Evolutionary conservation across 352 stramenopile species (phyloP).

Genomic region (Pythium aquatile): DNA sequence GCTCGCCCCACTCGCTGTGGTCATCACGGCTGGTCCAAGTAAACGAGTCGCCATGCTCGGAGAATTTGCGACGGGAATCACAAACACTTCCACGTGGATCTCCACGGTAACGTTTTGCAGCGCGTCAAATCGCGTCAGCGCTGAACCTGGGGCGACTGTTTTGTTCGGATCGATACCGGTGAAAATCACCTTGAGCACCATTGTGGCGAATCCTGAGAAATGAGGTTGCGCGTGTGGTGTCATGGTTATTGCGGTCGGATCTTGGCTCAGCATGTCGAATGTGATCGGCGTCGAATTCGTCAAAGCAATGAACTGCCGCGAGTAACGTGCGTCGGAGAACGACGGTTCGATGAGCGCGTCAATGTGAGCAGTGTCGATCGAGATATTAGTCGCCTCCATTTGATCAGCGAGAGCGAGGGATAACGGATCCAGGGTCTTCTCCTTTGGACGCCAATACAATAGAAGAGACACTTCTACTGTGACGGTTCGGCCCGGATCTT

Average conservation of each 20-base stretch:
- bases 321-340: slow-evolving; percentile 17
- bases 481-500: background rate
- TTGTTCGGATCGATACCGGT: slow-evolving; percentile 7
- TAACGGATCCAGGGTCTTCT: slow-evolving; percentile 9
- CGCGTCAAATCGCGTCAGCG: slow-evolving; percentile 6
- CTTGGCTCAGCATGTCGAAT: slow-evolving; percentile 10
- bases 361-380: background rate
- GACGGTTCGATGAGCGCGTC: slow-evolving; percentile 7
- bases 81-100: slow-evolving; percentile 14
- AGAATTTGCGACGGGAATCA: slow-evolving; percentile 17
- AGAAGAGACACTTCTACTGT: slow-evolving; percentile 9
- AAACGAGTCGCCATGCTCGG: background rate
- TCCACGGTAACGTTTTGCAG: slow-evolving; percentile 20
- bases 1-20: background rate
- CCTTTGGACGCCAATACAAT: slow-evolving; percentile 24
- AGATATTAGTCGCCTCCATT: slow-evolving; percentile 13
- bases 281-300: slow-evolving; percentile 25
- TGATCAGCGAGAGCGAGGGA: slow-evolving; percentile 7
- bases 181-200: slow-evolving; percentile 29
- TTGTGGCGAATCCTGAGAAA: slow-evolving; percentile 31
- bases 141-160: background rate
- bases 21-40: background rate
- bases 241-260: background rate
- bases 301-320: slow-evolving; percentile 23
- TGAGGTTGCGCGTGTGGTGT: slow-evolving; percentile 1